Evolutionary conservation across 2,329 filamentous ascomycete genomes (phyloP), one percentile per base, ranked within the genome.

Genomic region (Exophiala calicioides): DNA sequence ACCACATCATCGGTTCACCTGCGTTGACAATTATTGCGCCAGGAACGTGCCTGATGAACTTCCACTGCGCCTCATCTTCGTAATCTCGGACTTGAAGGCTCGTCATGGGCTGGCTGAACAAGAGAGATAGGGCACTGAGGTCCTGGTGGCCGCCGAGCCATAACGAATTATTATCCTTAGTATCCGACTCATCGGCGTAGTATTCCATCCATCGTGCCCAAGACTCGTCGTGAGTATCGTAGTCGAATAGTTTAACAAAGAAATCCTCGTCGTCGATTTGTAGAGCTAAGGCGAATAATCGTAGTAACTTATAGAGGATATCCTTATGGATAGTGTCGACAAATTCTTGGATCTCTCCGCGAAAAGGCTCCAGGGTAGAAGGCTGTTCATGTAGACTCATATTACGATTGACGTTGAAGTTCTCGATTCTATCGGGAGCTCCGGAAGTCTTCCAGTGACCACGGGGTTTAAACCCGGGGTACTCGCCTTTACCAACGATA

Each of bases 171-270:
- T 77, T 72, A 0, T 67, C 70, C 34, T 23, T 37, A 12, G 37
- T 33, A 21, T 78, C 75, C 0, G 72, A 71, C 19, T 32, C 31
- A 29, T 41, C 20, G 21, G 77, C 74, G 1, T 73, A 68, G 50
- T 82, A 82, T 38, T 76, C 70, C 78, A 83, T 82, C 61, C 82
- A 83, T 2, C 81, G 72, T 15, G 82, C 69, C 46, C 83, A 79
- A 20, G 79, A 78, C 49, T 83, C 79, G n/a, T 76, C 73, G 19
- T 76, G 71, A n/a, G 73, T 68, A 2, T 81, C 72, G 60, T 82
- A 85, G 9, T 68, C 69, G 60, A 84, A 81, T 4, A 78, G 67
- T n/a, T 72, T 67, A 12, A 78, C 69, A 24, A 84, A 68, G 45
- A 77, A 71, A 3, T 81, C 73, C 58, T 84, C 79, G n/a, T n/a